Percentiles rank a stretch among this genome's conserved stretches.
Conservation (phyloP, 2,329 filamentous ascomycete species). For the Penicillium sclerotigenum region DNA sequence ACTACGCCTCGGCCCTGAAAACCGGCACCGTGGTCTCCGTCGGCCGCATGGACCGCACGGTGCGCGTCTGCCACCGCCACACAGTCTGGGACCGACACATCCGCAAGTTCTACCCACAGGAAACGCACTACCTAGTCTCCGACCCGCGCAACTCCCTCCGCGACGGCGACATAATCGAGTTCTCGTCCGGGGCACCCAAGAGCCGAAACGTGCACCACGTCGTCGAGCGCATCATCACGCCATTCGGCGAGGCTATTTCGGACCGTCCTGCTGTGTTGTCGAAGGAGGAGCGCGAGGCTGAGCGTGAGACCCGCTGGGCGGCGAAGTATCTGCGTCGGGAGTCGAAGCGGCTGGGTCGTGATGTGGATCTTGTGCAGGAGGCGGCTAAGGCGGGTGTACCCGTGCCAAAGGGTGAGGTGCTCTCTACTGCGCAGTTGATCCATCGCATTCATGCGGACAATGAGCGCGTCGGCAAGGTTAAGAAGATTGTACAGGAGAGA, state of each 20-base stretch:
- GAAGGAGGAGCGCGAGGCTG: constrained; percentile 34
- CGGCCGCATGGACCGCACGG: constrained; percentile 43
- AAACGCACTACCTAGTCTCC: constrained; percentile 35
- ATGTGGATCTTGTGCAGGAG: constrained; percentile 15
- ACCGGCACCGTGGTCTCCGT: constrained; percentile 43
- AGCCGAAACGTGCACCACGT: constrained; percentile 41
- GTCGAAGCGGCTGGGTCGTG: constrained; percentile 21
- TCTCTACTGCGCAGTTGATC: constrained; percentile 28
- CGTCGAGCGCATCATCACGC: constrained; percentile 43
- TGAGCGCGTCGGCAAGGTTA: constrained; percentile 24
- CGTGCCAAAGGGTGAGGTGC: neutral
- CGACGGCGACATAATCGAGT: constrained; percentile 46
- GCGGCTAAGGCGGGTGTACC: constrained; percentile 26
- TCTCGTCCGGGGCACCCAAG: constrained; percentile 40
- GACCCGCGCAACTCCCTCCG: constrained; percentile 44
- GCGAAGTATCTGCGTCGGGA: constrained; percentile 34
- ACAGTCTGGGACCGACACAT: constrained; percentile 37
- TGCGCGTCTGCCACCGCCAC: constrained; percentile 37
- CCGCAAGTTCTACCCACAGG: constrained; percentile 38
- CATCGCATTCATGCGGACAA: constrained; percentile 19
- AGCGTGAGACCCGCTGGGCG: constrained; percentile 30
- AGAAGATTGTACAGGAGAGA: constrained; percentile 28
- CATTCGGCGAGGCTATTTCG: constrained; percentile 38
- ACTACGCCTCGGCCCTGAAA: constrained; percentile 36
- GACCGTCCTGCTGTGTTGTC: constrained; percentile 38